Evolutionary conservation across 179 eudicot species (phyloP), one percentile per base, ranked within the genome.

Genomic region (Silene noctiflora): DNA sequence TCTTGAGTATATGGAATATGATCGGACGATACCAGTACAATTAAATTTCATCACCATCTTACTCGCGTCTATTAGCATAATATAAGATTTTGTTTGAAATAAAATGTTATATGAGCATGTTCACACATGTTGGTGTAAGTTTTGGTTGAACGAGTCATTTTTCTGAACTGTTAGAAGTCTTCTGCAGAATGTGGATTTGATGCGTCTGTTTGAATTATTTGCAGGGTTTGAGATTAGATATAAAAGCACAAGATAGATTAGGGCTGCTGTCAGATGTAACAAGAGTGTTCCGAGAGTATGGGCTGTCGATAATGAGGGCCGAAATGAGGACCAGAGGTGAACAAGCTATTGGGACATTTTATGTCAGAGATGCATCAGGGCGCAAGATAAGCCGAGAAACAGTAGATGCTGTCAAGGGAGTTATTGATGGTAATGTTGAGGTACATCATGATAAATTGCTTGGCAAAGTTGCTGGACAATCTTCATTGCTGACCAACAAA

Each of bases 211-310:
- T 75, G n/a, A 44, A 44, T 10, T 10, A 44, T 44, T 55, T 67
- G 67, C 64, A 94, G 98, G 98, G 94, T 12, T 27, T 92, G 80
- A 84, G 88, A 80, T 63, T 94, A 70, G 92, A 92, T 24, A 78
- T 94, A 22, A 72, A 82, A 69, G 91, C 96, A 44, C 71, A 69
- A 67, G 80, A 92, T 79, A 83, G 91, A 65, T 21, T 59, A 13
- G 96, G 98, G 62, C 82, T 94, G 33, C 86, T 94, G n/a, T 86
- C 96, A 1, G 88, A 94, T 42, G 76, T 92, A 22, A 94, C 96
- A 11, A 83, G 97, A 72, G 88, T 86, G 13, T 86, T 94, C 24
- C 83, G 94, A 2, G 96, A 92, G 76, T 81, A 87, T 51, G 97
- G 97, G 14, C 77, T 92, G 46, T 87, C 98, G 0, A 85, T 94